Percentiles rank a stretch among this genome's conserved stretches.
phyloP scores from a whole-genome alignment of 78 protist species.

The Speleostelium caveatum region DNA sequence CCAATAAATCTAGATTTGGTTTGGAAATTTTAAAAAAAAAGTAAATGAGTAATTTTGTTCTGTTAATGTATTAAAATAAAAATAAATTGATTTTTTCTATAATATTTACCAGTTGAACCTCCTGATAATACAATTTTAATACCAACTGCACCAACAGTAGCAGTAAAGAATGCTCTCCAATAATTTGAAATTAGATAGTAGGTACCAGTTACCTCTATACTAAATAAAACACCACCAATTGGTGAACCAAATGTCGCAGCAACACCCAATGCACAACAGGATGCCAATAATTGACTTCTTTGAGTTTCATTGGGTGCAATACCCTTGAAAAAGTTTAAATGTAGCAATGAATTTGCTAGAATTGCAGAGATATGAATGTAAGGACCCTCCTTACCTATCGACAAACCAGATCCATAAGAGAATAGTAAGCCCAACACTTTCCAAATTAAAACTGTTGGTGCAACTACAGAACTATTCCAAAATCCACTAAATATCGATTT shows the following conservation, averaged over 20 bases:
- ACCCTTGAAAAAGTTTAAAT: slow-evolving; percentile 30
- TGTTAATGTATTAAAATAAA: neutral
- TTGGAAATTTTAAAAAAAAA: neutral
- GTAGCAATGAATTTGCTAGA: slow-evolving; percentile 48
- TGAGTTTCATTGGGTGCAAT: slow-evolving; percentile 61
- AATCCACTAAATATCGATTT: slow-evolving; percentile 84
- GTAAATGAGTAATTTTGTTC: neutral
- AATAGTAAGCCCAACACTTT: slow-evolving; percentile 65
- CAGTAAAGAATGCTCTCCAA: slow-evolving; percentile 77
- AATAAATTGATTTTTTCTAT: neutral
- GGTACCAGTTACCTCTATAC: slow-evolving; percentile 89
- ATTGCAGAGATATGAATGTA: slow-evolving; percentile 71
- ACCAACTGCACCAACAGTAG: slow-evolving; percentile 74
- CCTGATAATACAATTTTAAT: slow-evolving; percentile 43
- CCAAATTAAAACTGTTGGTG: slow-evolving; percentile 36
- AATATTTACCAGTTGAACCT: neutral
- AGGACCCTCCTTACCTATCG: slow-evolving; percentile 80
- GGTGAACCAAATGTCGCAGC: slow-evolving; percentile 93
- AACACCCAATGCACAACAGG: slow-evolving; percentile 91
- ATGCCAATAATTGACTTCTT: slow-evolving; percentile 78
- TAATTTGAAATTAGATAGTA: slow-evolving; percentile 80
- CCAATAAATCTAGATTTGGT: slow-evolving; percentile 18
- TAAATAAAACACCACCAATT: slow-evolving; percentile 89
- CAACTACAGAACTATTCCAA: slow-evolving; percentile 42
- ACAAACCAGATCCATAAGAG: slow-evolving; percentile 82